Evolutionary conservation across 768 basidiomycete species (phyloP), one percentile per base, ranked within the genome.

Genomic region (Butyriboletus loyo): DNA sequence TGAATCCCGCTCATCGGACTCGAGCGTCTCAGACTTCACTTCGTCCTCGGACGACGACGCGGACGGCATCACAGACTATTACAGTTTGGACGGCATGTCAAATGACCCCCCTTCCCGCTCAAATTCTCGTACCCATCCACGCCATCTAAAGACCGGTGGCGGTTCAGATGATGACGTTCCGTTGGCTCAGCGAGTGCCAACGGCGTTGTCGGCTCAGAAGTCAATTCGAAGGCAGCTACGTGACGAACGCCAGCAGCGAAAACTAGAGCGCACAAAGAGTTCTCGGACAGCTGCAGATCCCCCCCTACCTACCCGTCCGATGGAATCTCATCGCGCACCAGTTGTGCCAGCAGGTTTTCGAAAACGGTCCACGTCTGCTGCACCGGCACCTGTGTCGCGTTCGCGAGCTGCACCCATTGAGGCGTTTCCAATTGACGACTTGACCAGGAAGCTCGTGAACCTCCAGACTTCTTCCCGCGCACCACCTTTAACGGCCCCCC

Each of bases 181-280:
- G 1, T 77, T 96, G 15, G 93, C 92, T 3, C 83, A 81, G 57
- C 77, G 85, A 28, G 90, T 92, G 49, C 93, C 92, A 5, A 86
- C 84, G 1, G 93, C 93, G 4, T 70, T 96, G 52, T 80, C 76
- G 4, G 92, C 91, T 10, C 93, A 96, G 62, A 84, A 82, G 60
- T 84, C 86, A 6, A 89, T 96, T 49, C 81, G 89, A 19, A 75
- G 76, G 40, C 80, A 90, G 64, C 83, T 89, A 22, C 77, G 77
- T 34, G 82, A 86, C 55, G 89, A 92, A 65, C 73, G 81, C 28
- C 80, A 84, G 32, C 76, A 79, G 54, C 75, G 84, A 46, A 76
- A 77, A 58, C 68, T 75, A 38, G 78, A 83, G 37, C 75, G 80
- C 25, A 74, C 72, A 46, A 67, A 64, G 51, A 64, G 54, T 7